Conservation (phyloP, 2,329 filamentous ascomycete genomes). For the Alternaria conjuncta region DNA sequence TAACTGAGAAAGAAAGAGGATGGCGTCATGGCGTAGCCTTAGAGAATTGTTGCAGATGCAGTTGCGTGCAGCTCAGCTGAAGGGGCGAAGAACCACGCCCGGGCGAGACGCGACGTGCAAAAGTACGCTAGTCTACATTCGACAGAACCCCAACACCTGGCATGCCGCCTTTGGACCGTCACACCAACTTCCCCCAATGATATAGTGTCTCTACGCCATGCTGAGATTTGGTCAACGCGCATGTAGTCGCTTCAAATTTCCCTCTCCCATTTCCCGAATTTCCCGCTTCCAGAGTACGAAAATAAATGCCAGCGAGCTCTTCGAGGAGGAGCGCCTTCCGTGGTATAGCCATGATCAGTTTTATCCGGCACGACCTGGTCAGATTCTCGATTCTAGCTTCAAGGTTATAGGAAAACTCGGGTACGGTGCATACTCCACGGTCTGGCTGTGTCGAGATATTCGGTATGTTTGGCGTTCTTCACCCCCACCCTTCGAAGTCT, state of each 20-base stretch:
- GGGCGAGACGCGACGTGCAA: too few species aligned
- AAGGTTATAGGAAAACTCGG: slow-evolving; percentile 37
- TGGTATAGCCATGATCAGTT: slow-evolving; percentile 28
- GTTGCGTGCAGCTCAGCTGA: too few species aligned
- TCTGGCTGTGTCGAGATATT: slow-evolving; percentile 37
- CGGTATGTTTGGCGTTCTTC: slow-evolving; percentile 26
- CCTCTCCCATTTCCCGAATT: slow-evolving; percentile 24
- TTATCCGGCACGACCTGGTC: slow-evolving; percentile 32
- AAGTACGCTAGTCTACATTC: too few species aligned
- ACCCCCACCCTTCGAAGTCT: slow-evolving; percentile 23
- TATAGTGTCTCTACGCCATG: slow-evolving; percentile 26
- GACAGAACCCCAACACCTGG: too few species aligned
- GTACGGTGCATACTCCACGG: slow-evolving; percentile 34
- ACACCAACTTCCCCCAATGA: slow-evolving; percentile 25
- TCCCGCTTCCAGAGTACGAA: slow-evolving; percentile 28
- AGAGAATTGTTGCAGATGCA: too few species aligned
- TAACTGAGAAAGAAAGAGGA: too few species aligned
- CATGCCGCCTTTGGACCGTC: slow-evolving; percentile 7
- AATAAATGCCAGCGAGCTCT: slow-evolving; percentile 25
- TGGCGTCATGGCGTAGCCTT: too few species aligned
- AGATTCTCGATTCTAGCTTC: slow-evolving; percentile 30
- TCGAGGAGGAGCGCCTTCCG: slow-evolving; percentile 28
- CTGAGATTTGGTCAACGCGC: slow-evolving; percentile 27
- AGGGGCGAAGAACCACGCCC: too few species aligned
- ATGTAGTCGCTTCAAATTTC: slow-evolving; percentile 30